Conservation (phyloP, 768 basidiomycete species). For the Boletales sp. region DNA sequence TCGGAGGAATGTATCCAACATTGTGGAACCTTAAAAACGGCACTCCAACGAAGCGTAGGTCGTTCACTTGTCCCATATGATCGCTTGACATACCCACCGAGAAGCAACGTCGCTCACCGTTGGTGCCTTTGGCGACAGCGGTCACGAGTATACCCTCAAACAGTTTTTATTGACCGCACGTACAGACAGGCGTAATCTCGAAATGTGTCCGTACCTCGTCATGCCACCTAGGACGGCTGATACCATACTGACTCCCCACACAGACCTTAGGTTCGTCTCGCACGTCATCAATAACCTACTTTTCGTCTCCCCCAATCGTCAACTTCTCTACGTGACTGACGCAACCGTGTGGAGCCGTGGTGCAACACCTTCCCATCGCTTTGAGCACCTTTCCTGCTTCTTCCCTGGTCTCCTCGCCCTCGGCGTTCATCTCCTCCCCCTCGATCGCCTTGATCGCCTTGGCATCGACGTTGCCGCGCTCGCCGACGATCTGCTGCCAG, state of each 20-base stretch:
- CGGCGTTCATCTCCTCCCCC: slow-evolving; percentile 59
- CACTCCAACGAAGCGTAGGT: slow-evolving; percentile 45
- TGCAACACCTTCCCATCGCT: slow-evolving; percentile 38
- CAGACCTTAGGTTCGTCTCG: slow-evolving; percentile 60
- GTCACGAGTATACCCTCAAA: slow-evolving; percentile 75
- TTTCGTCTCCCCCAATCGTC: slow-evolving; percentile 14
- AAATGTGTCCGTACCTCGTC: slow-evolving; percentile 54
- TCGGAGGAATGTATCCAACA: slow-evolving; percentile 63
- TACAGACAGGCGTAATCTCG: slow-evolving; percentile 55
- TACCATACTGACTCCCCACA: neutral
- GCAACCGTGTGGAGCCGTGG: slow-evolving; percentile 19
- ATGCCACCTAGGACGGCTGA: neutral
- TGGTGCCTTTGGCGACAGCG: slow-evolving; percentile 65
- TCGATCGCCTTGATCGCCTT: slow-evolving; percentile 46
- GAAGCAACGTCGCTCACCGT: slow-evolving; percentile 45
- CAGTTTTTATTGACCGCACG: slow-evolving; percentile 63
- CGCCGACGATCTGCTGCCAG: slow-evolving; percentile 15
- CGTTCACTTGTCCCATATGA: neutral
- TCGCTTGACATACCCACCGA: neutral
- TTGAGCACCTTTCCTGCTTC: slow-evolving; percentile 78
- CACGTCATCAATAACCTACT: slow-evolving; percentile 55
- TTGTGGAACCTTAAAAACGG: slow-evolving; percentile 50
- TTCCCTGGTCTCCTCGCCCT: slow-evolving; percentile 73
- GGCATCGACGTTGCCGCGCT: slow-evolving; percentile 45
- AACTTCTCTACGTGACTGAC: slow-evolving; percentile 59